Base-by-base conservation (phyloP, 257 asterid species). In the Nyctanthes arbortristis region DNA sequence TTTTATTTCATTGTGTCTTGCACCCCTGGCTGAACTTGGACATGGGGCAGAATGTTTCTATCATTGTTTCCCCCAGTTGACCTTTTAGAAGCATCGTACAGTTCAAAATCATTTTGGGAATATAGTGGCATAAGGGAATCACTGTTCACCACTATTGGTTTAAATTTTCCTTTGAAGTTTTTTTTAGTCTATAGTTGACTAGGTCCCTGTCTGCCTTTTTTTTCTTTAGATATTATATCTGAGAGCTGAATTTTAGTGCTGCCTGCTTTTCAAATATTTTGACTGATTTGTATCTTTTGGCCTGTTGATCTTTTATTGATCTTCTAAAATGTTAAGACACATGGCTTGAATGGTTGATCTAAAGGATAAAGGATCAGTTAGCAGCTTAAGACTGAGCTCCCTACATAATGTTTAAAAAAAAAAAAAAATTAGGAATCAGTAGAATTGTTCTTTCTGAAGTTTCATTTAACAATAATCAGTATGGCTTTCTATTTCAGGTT, bases 401-500 rank as follows among this genome's bases (percentile, higher is more conserved):
- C 14, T n/a, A n/a, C n/a, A n/a, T n/a, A 2, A 49, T 20, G 18
- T 49, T n/a, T n/a, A n/a, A 22, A 49, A 5, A 49, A 49, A 49
- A 7, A 2, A 49, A 49, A 36, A 14, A 36, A 20, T 14, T 6
- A 18, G 13, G 28, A 18, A 49, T n/a, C 22, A 43, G n/a, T 4
- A 45, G 6, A 4, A 45, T n/a, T 45, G 29, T 49, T 20, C 13
- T 0, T 49, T 49, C n/a, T 49, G 58, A 49, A 49, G 58, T 49
- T 1, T 22, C 58, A 49, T 49, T 22, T n/a, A n/a, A n/a, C n/a
- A 2, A 22, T 3, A 8, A 34, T 56, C 45, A 12, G 43, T 3
- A 5, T 65, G 64, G 40, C n/a, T 75, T 43, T 69, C 59, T 67
- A 57, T 16, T 84, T 83, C 89, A 92, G 98, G 94, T 82, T 70